These are phyloP conservation scores for Didymella pinodella DNA, from an alignment of 2,329 filamentous ascomycete genomes.

Conservation along the genomic window DNA sequence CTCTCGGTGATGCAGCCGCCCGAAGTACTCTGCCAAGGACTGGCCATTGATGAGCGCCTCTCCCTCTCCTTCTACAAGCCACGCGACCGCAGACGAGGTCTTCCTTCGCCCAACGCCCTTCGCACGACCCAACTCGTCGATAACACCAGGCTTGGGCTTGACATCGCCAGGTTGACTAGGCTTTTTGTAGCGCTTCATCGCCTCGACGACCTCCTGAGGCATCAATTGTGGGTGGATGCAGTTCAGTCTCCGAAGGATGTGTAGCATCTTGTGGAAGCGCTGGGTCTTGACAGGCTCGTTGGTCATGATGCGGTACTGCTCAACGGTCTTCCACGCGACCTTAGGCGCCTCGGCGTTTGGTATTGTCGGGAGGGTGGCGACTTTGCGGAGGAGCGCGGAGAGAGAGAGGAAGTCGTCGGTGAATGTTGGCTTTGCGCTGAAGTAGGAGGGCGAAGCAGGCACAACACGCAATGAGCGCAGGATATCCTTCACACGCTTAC, in stretches of 20 bases:
- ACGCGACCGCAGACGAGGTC: conserved; percentile 82
- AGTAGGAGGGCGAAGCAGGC: conserved; percentile 91
- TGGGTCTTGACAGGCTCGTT: conserved; percentile 62
- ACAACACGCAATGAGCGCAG: conserved; percentile 69
- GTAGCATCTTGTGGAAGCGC: conserved; percentile 79
- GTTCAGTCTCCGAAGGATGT: conserved; percentile 80
- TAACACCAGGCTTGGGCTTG: conserved; percentile 65
- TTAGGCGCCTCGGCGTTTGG: conserved; percentile 71
- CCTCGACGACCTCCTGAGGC: conserved; percentile 71
- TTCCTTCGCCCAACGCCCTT: conserved; percentile 87
- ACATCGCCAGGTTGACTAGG: conserved; percentile 75
- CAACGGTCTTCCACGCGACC: conserved; percentile 80
- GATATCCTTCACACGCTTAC: conserved; percentile 23
- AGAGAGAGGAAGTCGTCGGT: conserved; percentile 83
- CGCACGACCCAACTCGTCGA: conserved; percentile 81
- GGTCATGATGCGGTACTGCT: conserved; percentile 71
- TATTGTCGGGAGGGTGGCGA: conserved; percentile 75
- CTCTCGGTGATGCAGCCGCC: conserved; percentile 89
- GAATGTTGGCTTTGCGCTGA: conserved; percentile 84
- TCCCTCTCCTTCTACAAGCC: conserved; percentile 90
- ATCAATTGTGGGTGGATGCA: conserved; percentile 81
- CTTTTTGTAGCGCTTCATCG: conserved; percentile 75
- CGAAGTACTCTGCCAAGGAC: conserved; percentile 81
- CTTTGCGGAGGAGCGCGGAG: conserved; percentile 73
- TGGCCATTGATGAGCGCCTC: conserved; percentile 91